A percentile compares a stretch with the other conserved stretches of the same genome.
phyloP scores from a whole-genome alignment of 768 basidiomycete genomes.

The Megacollybia marginata region DNA sequence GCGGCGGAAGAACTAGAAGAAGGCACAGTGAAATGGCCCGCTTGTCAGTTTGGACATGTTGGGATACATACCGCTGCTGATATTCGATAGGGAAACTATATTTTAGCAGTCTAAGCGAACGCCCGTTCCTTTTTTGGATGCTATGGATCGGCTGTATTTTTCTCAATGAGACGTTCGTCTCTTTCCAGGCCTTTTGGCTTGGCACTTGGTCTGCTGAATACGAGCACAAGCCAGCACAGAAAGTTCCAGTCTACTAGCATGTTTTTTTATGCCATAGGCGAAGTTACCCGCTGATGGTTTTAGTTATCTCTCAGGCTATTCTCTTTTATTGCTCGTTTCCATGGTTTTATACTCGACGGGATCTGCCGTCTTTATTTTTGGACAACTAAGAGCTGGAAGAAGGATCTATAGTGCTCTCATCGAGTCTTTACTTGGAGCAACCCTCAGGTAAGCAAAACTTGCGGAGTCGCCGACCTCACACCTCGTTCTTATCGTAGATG shows the following conservation, averaged over 20 bases:
- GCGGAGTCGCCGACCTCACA: background rate
- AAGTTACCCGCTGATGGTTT: conserved; percentile 19
- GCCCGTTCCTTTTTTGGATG: conserved; percentile 16
- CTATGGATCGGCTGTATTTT: conserved; percentile 10
- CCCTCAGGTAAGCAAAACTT: conserved; percentile 24
- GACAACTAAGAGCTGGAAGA: conserved; percentile 31
- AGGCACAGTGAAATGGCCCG: conserved; percentile 38
- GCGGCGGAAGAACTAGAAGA: conserved; percentile 37
- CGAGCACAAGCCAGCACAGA: conserved; percentile 5
- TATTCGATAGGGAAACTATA: conserved; percentile 26
- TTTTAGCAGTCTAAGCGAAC: conserved; percentile 29
- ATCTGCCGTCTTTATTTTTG: conserved; percentile 23
- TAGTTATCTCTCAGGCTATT: conserved; percentile 36
- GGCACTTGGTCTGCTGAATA: conserved; percentile 13
- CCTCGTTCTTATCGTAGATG: conserved; percentile 23
- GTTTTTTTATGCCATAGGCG: conserved; percentile 2
- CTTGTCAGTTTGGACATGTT: conserved; percentile 16
- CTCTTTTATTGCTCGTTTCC: conserved; percentile 16
- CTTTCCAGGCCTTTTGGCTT: conserved; percentile 11
- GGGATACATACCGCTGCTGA: conserved; percentile 7
- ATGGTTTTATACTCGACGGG: conserved; percentile 19
- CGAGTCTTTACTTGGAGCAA: conserved; percentile 34
- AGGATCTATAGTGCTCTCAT: conserved; percentile 32
- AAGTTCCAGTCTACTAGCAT: conserved; percentile 11
- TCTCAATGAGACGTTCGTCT: conserved; percentile 8